Conservation (phyloP, 176 grass and related monocot genomes). For the Juncus effusus region DNA sequence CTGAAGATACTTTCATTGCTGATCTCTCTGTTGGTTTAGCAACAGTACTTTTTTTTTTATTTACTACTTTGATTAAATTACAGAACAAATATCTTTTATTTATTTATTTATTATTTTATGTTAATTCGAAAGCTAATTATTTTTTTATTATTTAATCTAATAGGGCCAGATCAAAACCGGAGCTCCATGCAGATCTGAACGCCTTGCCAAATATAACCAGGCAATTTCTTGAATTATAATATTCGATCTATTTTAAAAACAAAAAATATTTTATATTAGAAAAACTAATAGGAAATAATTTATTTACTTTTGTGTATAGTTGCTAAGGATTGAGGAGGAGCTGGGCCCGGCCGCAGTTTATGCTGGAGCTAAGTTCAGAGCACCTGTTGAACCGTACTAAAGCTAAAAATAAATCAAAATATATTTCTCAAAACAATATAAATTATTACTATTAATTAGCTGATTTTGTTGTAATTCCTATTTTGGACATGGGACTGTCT, state of each 20-base stretch:
- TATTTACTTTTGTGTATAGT: constrained; percentile 30
- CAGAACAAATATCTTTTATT: no score
- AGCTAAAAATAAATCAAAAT: neutral
- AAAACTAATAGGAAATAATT: neutral
- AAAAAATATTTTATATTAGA: no score
- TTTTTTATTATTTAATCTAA: constrained; percentile 13
- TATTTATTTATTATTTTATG: neutral
- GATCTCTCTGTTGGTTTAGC: constrained; percentile 79
- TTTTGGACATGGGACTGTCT: no score
- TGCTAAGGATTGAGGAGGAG: constrained; percentile 92
- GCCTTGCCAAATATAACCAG: constrained; percentile 96
- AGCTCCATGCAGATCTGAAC: constrained; percentile 90
- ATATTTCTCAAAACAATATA: neutral
- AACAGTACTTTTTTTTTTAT: constrained; percentile 42
- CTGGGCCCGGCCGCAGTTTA: constrained; percentile 63
- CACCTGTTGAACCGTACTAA: constrained; percentile 71
- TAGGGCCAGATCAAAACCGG: constrained; percentile 96
- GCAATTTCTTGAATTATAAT: constrained; percentile 22
- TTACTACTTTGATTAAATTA: neutral
- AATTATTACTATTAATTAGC: constrained; percentile 7
- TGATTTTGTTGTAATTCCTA: neutral
- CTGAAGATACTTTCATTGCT: constrained; percentile 95
- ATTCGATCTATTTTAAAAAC: neutral
- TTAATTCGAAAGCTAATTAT: neutral
- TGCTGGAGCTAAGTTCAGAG: constrained; percentile 66